Base-by-base conservation (phyloP, 2,329 filamentous ascomycete genomes). In the Fusarium torulosum region DNA sequence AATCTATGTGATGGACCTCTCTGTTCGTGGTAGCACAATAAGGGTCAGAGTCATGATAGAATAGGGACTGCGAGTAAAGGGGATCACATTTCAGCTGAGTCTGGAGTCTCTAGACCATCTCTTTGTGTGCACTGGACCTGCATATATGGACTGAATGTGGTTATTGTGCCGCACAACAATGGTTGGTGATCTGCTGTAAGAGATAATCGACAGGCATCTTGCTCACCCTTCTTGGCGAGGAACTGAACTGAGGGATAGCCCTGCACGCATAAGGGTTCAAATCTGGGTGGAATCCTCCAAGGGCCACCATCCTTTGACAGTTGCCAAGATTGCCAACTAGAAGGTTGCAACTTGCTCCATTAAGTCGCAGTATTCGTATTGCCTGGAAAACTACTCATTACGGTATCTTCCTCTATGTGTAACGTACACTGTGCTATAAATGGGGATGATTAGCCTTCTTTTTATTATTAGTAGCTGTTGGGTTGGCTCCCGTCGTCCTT, bases 391-490 rank as follows among this genome's bases (percentile, higher is more conserved):
- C 53, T 33, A 41, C 49, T 43, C 35, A 35, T 47, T 51, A 27
- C 41, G 40, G 35, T 53, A 44, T 31, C 14, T 43, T 19, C 42
- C 20, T 63, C 46, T 56, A 52, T 53, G 37, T 45, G 25, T 49
- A 61, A 64, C 56, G 50, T 56, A 54, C 62, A 72, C 63, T 72
- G 67, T 71, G 53, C 58, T 43, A 64, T 47, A 51, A 59, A 57
- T 46, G 51, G 51, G 35, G 53, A 66, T 55, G 52, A 61, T 69
- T 67, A 66, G 70, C 61, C 57, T 53, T 43, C 29, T 15, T 45
- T 40, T 62, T 42, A 25, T 42, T 29, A 37, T 52, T 58, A 42
- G 38, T 52, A 52, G 33, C 45, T 52, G 40, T 40, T 41, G 42
- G 51, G 29, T 35, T 54, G 59, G 59, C 49, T 62, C 57, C 49